Evolutionary conservation across 2,329 filamentous ascomycete species (phyloP), one percentile per base, ranked within the genome.

Genomic region (Talaromyces verruculosus): DNA sequence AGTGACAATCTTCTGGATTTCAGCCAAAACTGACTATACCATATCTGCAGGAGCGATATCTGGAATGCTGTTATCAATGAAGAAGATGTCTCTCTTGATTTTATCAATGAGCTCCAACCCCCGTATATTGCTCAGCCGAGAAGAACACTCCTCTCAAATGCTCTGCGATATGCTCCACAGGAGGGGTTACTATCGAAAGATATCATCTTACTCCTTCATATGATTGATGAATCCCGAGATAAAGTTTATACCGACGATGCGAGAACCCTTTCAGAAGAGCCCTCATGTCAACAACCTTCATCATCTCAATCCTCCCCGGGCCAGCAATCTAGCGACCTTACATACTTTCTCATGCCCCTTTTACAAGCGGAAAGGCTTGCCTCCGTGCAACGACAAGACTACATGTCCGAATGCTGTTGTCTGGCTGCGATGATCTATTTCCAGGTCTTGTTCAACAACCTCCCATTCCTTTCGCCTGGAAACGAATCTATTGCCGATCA

Each of bases 401-500:
- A 62, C 28, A 62, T 62, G 28, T 62, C 60, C 17, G 60, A 62
- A 41, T 62, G 60, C 45, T 62, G 60, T 8, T 62, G 60, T 39
- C 60, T 62, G 4, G 60, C 60, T 30, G 60, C 60, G 15, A 62
- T 62, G 19, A 62, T 62, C n/a, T 62, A 62, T 37, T 62, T n/a
- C 43, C 45, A 49, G 17, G 60, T 39, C 45, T n/a, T 62, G 2
- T 62, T 10, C 33, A 41, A 33, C 7, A 47, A 53, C 33, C 1
- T 49, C 13, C 60, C 60, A 53, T 62, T 62, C 15, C 41, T 49
- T 41, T 62, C 60, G 33, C 60, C 60, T 22, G 33, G 35, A 22
- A 62, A 62, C 19, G 60, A 62, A 28, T 17, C 60, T 22, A 51
- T 51, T 4, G 60, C 60, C 30, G 17, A 53, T 33, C 60, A 39